Base-by-base conservation (phyloP, 257 asterid species). In the Plectranthus barbatus region DNA sequence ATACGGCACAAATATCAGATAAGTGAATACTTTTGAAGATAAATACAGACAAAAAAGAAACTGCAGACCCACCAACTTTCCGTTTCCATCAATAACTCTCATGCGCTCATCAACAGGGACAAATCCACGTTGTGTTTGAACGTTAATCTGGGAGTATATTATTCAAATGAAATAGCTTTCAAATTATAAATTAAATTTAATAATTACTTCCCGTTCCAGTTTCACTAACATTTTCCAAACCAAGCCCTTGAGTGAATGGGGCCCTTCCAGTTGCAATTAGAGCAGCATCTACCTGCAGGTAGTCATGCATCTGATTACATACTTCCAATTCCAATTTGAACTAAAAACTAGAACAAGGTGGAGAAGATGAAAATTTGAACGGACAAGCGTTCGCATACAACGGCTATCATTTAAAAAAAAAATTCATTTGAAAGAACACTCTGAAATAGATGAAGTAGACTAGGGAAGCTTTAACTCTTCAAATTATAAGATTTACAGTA, bases 241-340 rank as follows among this genome's bases (percentile, higher is more conserved):
- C 97, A 76, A 92, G 94, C 77, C 97, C 99, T 58, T 80, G 81
- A 9, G 99, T 89, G 68, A 92, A 92, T 62, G 99, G 99, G 64
- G 95, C 91, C 76, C 97, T 89, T 74, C 99, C 97, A 1, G 99
- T 92, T 56, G 99, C 97, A 80, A 92, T 92, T 66, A 92, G 91
- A 56, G 97, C 95, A 31, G 97, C 97, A 86, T 92, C 99, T 41
- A 92, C 96, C 99, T 92, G 87, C 70, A 67, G 56, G 55, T 33
- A 65, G 39, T 64, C 78, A 71, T 67, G 31, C 71, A 70, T 69
- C 41, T 51, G 54, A n/a, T 60, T 7, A 65, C 26, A 60, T 54
- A 47, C 51, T 17, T 46, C 17, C 66, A 56, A 47, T 19, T 41
- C 53, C 64, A 62, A 26, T 19, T 57, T 51, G 39, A 29, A 60